Percentiles rank a stretch among this genome's conserved stretches.
phyloP scores from a whole-genome alignment of 768 basidiomycete genomes.

The Leucocoprinus leucothites region DNA sequence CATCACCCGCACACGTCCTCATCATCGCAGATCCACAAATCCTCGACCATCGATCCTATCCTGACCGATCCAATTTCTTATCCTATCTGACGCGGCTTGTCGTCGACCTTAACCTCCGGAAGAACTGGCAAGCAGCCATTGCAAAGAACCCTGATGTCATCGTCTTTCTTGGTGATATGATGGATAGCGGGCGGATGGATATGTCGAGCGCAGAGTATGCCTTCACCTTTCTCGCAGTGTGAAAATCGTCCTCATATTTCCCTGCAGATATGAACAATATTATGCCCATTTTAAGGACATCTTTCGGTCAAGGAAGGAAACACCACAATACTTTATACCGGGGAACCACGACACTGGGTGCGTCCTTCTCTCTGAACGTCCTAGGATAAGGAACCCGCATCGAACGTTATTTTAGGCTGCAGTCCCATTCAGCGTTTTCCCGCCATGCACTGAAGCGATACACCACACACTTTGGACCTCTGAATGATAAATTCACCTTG shows the following conservation, averaged over 20 bases:
- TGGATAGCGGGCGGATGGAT: slow-evolving; percentile 74
- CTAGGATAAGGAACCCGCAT: slow-evolving; percentile 15
- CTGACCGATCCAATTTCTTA: slow-evolving; percentile 49
- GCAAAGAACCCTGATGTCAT: slow-evolving; percentile 64
- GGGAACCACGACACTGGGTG: slow-evolving; percentile 93
- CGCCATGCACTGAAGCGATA: slow-evolving; percentile 54
- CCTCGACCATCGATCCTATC: slow-evolving; percentile 73
- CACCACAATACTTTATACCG: slow-evolving; percentile 70
- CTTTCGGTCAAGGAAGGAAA: slow-evolving; percentile 46
- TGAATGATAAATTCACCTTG: slow-evolving; percentile 60
- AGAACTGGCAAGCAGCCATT: slow-evolving; percentile 74
- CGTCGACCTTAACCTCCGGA: slow-evolving; percentile 81
- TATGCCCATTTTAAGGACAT: slow-evolving; percentile 65
- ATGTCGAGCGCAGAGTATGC: slow-evolving; percentile 70
- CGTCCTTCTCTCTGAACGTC: not conserved
- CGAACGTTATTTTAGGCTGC: slow-evolving; percentile 39
- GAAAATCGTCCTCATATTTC: not conserved
- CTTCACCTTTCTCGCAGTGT: not conserved
- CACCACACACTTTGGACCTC: slow-evolving; percentile 68
- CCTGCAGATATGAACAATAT: slow-evolving; percentile 70
- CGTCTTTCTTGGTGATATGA: slow-evolving; percentile 89
- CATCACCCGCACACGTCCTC: slow-evolving; percentile 53
- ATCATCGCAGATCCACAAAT: slow-evolving; percentile 89
- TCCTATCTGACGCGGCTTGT: slow-evolving; percentile 60
- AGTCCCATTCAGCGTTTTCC: slow-evolving; percentile 41